phyloP scores from a whole-genome alignment of 306 rosid species.

The Fragaria ananassa region DNA sequence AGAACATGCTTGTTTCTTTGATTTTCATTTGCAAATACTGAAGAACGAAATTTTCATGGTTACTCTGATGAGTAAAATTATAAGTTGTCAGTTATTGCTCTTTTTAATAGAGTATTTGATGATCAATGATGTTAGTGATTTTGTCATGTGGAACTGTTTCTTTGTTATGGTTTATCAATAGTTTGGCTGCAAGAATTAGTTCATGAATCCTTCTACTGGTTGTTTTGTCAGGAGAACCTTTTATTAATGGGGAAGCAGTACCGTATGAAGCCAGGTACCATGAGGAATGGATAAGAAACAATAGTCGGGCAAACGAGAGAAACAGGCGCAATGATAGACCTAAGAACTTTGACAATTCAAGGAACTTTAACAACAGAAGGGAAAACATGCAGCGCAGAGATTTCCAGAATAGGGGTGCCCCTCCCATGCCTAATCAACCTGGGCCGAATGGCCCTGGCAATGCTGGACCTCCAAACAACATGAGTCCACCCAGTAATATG shows the following conservation, averaged over 20 bases:
- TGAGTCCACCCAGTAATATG: slow-evolving; percentile 8
- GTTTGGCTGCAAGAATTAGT: not conserved
- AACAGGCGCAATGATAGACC: slow-evolving; percentile 92
- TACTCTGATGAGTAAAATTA: not conserved
- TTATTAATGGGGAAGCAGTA: slow-evolving; percentile 83
- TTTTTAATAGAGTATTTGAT: not conserved
- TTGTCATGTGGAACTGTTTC: not conserved
- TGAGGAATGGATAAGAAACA: slow-evolving; percentile 92
- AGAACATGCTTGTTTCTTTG: slow-evolving; percentile 3
- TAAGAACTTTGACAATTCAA: slow-evolving; percentile 70
- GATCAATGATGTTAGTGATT: not conserved
- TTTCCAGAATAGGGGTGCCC: slow-evolving; percentile 36
- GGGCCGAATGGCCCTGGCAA: slow-evolving; percentile 31
- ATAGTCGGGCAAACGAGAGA: slow-evolving; percentile 88
- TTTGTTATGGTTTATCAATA: not conserved
- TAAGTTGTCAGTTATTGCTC: not conserved
- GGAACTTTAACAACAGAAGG: slow-evolving; percentile 90
- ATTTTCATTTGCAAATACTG: not conserved
- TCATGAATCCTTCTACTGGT: slow-evolving; percentile 11
- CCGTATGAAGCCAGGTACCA: slow-evolving; percentile 93
- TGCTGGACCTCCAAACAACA: slow-evolving; percentile 30
- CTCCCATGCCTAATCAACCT: slow-evolving; percentile 41
- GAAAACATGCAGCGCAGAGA: slow-evolving; percentile 69
- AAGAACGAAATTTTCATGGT: not conserved
- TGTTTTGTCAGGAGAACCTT: slow-evolving; percentile 77